Evolutionary conservation across 2,329 filamentous ascomycete genomes (phyloP).

Genomic region (Septoria petroselini): DNA sequence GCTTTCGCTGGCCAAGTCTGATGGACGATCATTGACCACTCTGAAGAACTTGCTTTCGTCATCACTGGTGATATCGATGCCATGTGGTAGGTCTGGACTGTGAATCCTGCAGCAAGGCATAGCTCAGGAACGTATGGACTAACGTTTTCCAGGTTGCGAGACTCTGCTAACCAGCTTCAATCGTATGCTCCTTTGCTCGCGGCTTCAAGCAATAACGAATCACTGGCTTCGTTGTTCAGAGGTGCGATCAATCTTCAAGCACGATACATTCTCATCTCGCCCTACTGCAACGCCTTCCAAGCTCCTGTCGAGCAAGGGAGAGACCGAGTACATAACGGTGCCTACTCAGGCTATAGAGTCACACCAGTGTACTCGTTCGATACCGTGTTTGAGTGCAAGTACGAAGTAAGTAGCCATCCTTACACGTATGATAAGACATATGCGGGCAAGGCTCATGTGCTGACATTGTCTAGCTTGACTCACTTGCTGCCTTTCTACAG

Average conservation of each 20-base stretch:
- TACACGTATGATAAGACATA: too few relatives aligned
- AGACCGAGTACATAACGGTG: slow-evolving; percentile 37
- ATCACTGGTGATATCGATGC: slow-evolving; percentile 59
- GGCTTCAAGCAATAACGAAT: slow-evolving; percentile 48
- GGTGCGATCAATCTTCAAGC: slow-evolving; percentile 68
- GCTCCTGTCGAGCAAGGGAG: slow-evolving; percentile 36
- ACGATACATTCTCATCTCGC: slow-evolving; percentile 60
- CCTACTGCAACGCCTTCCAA: slow-evolving; percentile 53
- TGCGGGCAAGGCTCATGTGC: too few relatives aligned
- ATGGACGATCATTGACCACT: too few relatives aligned
- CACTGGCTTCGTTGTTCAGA: slow-evolving; percentile 63
- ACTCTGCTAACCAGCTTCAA: slow-evolving; percentile 65
- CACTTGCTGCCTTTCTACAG: slow-evolving; percentile 49
- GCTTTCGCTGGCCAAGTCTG: too few relatives aligned
- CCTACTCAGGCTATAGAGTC: slow-evolving; percentile 41
- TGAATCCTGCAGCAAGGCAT: background rate
- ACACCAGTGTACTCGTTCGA: slow-evolving; percentile 41
- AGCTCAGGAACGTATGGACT: background rate
- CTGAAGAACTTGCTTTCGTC: slow-evolving; percentile 56
- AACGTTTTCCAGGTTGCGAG: slow-evolving; percentile 36
- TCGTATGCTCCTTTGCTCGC: slow-evolving; percentile 57
- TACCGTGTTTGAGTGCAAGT: slow-evolving; percentile 53
- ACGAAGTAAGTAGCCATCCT: too few relatives aligned
- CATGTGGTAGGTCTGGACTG: slow-evolving; percentile 44
- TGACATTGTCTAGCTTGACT: too few relatives aligned